Conservation (phyloP, 768 basidiomycete genomes). For the Phlebiopsis flavidoalba region DNA sequence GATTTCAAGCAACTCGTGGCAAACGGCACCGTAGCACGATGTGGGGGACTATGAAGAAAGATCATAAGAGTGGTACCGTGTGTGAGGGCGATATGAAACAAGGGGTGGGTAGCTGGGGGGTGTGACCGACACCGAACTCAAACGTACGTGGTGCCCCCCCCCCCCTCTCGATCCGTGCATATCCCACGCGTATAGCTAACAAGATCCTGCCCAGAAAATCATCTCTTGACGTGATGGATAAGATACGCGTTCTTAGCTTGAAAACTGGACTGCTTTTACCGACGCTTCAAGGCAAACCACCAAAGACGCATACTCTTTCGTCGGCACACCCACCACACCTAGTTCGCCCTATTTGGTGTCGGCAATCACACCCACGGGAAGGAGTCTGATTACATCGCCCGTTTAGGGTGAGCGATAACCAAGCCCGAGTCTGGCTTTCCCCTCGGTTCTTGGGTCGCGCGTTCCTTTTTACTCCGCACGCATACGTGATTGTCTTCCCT, state of each 20-base stretch:
- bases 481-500: background rate
- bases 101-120: slow-evolving; percentile 32
- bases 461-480: too few relatives aligned
- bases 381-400: background rate
- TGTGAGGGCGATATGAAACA: slow-evolving; percentile 35
- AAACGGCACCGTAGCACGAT: slow-evolving; percentile 38
- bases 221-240: slow-evolving; percentile 30
- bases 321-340: slow-evolving; percentile 6
- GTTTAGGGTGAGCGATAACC: background rate
- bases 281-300: slow-evolving; percentile 20
- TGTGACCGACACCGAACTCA: slow-evolving; percentile 23
- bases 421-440: slow-evolving; percentile 9
- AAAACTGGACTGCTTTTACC: slow-evolving; percentile 29
- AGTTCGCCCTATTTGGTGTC: slow-evolving; percentile 12
- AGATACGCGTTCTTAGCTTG: slow-evolving; percentile 27
- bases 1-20: slow-evolving; percentile 55
- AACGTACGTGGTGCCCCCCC: slow-evolving; percentile 23
- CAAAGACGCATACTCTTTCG: background rate
- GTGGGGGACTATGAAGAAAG: slow-evolving; percentile 62
- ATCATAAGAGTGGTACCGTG: slow-evolving; percentile 75
- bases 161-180: too few relatives aligned
- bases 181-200: too few relatives aligned
- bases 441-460: slow-evolving; percentile 17
- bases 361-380: background rate
- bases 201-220: too few relatives aligned